Percentiles rank a stretch among this genome's conserved stretches.
These are phyloP conservation scores for Penicillium daleae DNA, from an alignment of 495 filamentous ascomycete genomes.

Conservation along the genomic window DNA sequence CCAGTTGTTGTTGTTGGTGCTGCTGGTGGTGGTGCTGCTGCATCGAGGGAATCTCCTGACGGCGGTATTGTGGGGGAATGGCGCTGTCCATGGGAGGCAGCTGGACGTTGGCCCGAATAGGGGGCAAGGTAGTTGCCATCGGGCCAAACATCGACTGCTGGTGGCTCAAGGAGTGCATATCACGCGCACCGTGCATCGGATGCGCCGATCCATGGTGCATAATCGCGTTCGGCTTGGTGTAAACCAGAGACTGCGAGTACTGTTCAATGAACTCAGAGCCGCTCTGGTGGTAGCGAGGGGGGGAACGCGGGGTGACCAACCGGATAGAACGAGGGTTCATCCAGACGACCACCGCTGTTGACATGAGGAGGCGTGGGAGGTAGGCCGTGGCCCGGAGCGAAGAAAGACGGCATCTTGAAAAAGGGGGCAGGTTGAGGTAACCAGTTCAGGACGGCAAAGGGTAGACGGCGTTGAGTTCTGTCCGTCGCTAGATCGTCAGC, in stretches of 20 bases:
- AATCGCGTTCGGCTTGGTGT: conserved; percentile 47
- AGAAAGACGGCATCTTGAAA: conserved; percentile 52
- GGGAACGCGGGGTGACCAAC: conserved; percentile 47
- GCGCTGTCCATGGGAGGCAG: conserved; percentile 49
- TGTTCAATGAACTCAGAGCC: conserved; percentile 56
- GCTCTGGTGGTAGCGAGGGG: conserved; percentile 50
- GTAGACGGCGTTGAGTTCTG: conserved; percentile 37
- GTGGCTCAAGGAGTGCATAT: conserved; percentile 36
- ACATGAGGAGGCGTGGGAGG: conserved; percentile 52
- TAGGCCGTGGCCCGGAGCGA: conserved; percentile 48
- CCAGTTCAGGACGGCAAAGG: conserved; percentile 45
- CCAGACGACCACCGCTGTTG: conserved; percentile 44
- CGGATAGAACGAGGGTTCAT: conserved; percentile 48
- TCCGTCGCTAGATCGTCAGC: conserved; percentile 20
- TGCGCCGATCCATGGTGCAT: conserved; percentile 40
- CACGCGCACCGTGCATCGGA: conserved; percentile 38
- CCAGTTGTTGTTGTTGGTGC: not conserved
- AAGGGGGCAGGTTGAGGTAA: conserved; percentile 15
- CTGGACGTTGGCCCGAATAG: conserved; percentile 48
- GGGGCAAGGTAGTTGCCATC: conserved; percentile 43
- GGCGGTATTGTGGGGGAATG: conserved; percentile 50
- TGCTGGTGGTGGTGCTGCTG: conserved; percentile 31
- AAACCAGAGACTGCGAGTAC: conserved; percentile 51
- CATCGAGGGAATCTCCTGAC: conserved; percentile 41
- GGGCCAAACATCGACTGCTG: conserved; percentile 49